Conservation (phyloP, 495 filamentous ascomycete species). For the Neurospora sublineolata region DNA sequence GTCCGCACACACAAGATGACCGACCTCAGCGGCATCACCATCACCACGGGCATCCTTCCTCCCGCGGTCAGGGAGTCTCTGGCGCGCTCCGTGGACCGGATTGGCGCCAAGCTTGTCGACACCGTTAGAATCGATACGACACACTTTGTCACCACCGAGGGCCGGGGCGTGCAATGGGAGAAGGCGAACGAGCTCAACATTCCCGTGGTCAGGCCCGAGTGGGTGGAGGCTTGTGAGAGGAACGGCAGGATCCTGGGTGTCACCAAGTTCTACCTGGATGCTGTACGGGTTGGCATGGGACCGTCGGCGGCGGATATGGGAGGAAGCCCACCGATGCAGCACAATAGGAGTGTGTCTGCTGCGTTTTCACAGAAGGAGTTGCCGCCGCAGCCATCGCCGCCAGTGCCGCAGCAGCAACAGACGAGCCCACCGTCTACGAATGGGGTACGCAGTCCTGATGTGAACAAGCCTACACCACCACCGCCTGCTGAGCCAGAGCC, state of each 20-base stretch:
- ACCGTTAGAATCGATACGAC: constrained; percentile 93
- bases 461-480: background rate
- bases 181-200: constrained; percentile 97
- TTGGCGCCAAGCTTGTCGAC: constrained; percentile 87
- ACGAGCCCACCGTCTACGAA: background rate
- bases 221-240: constrained; percentile 87
- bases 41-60: constrained; percentile 81
- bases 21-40: constrained; percentile 88
- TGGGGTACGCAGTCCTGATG: background rate
- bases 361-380: constrained; percentile 25
- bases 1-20: constrained; percentile 98
- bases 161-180: constrained; percentile 81
- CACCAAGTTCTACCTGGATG: constrained; percentile 89
- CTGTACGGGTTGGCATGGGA: constrained; percentile 31
- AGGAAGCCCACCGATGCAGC: constrained; percentile 17
- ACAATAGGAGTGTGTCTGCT: constrained; percentile 8
- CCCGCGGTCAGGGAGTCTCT: constrained; percentile 63
- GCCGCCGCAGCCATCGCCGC: constrained; percentile 20
- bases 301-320: constrained; percentile 5
- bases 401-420: constrained; percentile 6
- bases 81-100: constrained; percentile 62
- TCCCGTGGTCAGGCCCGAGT: constrained; percentile 93
- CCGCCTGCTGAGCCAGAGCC: constrained; percentile 8
- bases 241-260: constrained; percentile 91
- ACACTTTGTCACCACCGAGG: constrained; percentile 97